Base-by-base conservation (phyloP, 441 rosid genomes). In the Geranium incanum region DNA sequence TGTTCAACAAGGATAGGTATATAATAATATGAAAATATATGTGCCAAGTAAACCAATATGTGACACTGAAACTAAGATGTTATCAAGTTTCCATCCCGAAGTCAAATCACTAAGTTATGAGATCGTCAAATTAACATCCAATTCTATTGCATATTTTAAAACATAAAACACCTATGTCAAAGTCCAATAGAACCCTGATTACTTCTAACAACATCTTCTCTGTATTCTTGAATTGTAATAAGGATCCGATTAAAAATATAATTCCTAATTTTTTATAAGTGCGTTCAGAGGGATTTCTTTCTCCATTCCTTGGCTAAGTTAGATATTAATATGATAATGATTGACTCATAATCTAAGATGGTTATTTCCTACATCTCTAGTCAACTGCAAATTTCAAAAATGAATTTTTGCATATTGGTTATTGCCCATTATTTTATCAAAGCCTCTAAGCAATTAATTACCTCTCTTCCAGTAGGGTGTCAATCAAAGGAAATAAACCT, bases 401-500 rank as follows among this genome's bases (percentile, higher is more conserved):
- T 62, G n/a, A 62, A 1, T 62, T 62, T 21, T 59, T 19, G 33
- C 64, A 59, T 59, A 16, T 18, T 59, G 13, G 28, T 28, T 28
- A 5, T 15, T 19, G 16, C n/a, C 62, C 5, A 21, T 33, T 64
- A 9, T 8, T 28, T 15, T 41, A 21, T 4, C 18, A 6, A 16
- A 28, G 60, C 19, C 19, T 68, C 57, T 9, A 41, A 68, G 21
- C 36, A 39, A 28, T 28, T 28, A 28, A 28, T 76, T 84, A 95
- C 99, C 96, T 91, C 83, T 95, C 96, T 75, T 95, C 97, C 79
- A 92, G 78, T 71, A 95, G 88, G 23, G 86, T 92, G 83, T 95
- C 98, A 64, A 95, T 91, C 79, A 91, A 83, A 66, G 98, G 99
- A 86, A 92, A 92, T 79, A 95, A 87, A 71, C 99, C 99, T 83